phyloP scores from a whole-genome alignment of 2,329 filamentous ascomycete genomes.

The Leptographium procerum region DNA sequence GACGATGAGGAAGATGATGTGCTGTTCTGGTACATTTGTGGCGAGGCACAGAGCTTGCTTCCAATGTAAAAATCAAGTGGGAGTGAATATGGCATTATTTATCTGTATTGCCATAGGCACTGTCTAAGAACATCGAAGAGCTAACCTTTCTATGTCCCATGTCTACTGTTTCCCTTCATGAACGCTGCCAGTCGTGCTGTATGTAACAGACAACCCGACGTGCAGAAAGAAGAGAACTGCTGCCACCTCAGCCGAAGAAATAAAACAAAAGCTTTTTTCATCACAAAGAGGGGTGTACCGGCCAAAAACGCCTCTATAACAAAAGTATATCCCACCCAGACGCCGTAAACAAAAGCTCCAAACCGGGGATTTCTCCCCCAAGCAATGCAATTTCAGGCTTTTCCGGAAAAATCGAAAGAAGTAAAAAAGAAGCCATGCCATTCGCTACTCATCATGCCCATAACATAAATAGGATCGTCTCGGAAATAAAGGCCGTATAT shows the following conservation, averaged over 20 bases:
- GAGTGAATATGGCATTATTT: neutral
- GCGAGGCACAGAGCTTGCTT: too few species aligned
- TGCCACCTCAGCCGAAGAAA: neutral
- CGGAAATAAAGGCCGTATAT: neutral
- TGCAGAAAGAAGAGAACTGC: neutral
- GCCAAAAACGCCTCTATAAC: neutral
- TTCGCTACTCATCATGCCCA: conserved; percentile 1
- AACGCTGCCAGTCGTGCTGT: neutral
- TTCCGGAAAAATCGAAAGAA: neutral
- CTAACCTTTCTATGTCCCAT: neutral
- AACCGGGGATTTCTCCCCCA: neutral
- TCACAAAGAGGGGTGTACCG: neutral
- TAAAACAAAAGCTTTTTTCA: neutral
- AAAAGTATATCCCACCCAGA: neutral
- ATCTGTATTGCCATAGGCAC: neutral
- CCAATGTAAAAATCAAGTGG: neutral
- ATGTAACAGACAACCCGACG: neutral
- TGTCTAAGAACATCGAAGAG: neutral
- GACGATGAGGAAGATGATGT: neutral
- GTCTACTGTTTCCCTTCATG: neutral
- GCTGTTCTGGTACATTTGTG: neutral
- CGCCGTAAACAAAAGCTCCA: neutral
- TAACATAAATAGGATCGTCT: neutral
- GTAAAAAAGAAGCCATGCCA: neutral
- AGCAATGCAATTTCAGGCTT: neutral